These are phyloP conservation scores for Paecilomyces sp. DNA, from an alignment of 2,329 filamentous ascomycete genomes.

Conservation along the genomic window DNA sequence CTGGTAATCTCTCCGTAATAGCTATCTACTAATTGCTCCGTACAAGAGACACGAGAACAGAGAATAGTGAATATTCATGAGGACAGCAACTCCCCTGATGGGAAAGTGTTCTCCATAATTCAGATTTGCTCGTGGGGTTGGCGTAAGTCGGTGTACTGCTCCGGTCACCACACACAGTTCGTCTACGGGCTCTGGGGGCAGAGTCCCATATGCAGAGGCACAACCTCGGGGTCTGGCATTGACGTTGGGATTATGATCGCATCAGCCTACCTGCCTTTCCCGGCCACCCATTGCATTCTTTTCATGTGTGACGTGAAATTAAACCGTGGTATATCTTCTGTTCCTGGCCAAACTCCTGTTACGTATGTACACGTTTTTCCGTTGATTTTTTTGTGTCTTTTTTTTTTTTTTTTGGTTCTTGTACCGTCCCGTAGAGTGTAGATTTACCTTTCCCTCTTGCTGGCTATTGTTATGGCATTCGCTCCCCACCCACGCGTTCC, in stretches of 20 bases:
- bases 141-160: not conserved
- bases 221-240: not conserved
- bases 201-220: not conserved
- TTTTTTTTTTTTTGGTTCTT: not conserved
- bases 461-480: not conserved
- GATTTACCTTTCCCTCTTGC: not conserved
- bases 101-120: not conserved
- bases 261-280: not conserved
- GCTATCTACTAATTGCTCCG: too few species aligned
- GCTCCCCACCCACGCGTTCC: constrained; percentile 7
- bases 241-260: not conserved
- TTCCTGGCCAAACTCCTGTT: too few species aligned
- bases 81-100: not conserved
- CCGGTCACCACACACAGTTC: not conserved
- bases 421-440: too few species aligned
- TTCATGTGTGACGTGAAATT: not conserved
- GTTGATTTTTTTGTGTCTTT: not conserved
- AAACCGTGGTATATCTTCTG: too few species aligned
- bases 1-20: too few species aligned
- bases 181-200: not conserved
- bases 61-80: not conserved
- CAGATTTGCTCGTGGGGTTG: not conserved
- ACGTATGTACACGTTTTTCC: not conserved
- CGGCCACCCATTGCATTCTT: not conserved
- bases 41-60: not conserved